phyloP scores from a whole-genome alignment of 2,329 filamentous ascomycete genomes.

The Cucurbitaria berberidis region DNA sequence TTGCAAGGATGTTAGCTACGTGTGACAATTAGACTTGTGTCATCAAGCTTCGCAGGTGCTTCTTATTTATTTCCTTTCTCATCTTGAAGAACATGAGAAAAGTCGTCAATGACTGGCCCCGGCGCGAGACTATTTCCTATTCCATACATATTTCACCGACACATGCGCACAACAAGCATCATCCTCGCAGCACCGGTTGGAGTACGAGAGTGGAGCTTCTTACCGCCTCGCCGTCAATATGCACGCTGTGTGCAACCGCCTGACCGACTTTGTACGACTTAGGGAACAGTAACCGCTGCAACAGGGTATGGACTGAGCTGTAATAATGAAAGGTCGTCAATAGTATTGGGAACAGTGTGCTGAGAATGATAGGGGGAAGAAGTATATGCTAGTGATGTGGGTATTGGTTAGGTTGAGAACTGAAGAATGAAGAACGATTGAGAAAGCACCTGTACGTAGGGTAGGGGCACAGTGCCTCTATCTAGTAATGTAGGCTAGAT shows the following conservation, averaged over 20 bases:
- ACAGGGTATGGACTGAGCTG: neutral
- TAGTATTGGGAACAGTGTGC: neutral
- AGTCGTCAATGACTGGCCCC: too few relatives aligned
- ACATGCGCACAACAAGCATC: neutral
- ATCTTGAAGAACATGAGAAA: too few relatives aligned
- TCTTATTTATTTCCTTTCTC: too few relatives aligned
- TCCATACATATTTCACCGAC: neutral
- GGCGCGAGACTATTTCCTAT: neutral
- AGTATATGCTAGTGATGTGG: neutral
- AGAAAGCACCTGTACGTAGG: neutral
- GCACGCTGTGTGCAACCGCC: neutral
- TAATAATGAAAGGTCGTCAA: neutral
- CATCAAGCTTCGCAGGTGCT: too few relatives aligned
- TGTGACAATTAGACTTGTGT: too few relatives aligned
- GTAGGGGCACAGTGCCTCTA: neutral
- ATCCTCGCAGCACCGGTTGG: neutral
- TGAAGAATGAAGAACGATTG: neutral
- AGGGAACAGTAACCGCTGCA: neutral
- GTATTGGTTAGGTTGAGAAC: neutral
- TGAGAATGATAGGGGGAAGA: neutral
- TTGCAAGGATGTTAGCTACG: too few relatives aligned
- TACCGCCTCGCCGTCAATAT: neutral
- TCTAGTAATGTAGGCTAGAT: slow-evolving; percentile 1
- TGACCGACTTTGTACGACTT: neutral
- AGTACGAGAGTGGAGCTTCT: neutral